Conservation (phyloP, 768 basidiomycete genomes). For the Rossbeevera mucosa region DNA sequence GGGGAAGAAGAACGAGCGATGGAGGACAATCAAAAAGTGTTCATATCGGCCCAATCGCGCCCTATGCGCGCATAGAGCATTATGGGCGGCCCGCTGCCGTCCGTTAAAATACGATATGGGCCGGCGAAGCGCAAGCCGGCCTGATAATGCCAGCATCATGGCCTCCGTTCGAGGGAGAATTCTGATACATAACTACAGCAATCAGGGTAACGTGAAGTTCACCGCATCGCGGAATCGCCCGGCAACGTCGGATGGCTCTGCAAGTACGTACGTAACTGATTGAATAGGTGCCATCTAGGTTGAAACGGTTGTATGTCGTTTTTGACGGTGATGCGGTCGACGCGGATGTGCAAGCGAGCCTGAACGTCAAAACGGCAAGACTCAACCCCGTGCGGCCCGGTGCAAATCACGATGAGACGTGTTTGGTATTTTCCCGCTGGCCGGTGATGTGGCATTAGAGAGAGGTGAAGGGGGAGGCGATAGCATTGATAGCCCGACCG, state of each 20-base stretch:
- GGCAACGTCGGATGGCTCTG: not conserved
- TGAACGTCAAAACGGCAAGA: not conserved
- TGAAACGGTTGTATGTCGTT: not conserved
- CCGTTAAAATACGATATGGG: not conserved
- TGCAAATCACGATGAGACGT: not conserved
- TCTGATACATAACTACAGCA: not conserved
- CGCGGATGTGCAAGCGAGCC: not conserved
- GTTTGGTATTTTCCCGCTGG: slow-evolving; percentile 1
- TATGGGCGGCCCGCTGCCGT: slow-evolving; percentile 17
- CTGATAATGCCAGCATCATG: not conserved
- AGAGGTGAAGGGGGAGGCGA: not conserved
- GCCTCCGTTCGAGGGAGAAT: not conserved
- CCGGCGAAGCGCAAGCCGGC: not conserved
- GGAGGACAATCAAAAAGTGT: not conserved
- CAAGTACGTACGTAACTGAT: not conserved
- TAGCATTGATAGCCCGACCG: not conserved
- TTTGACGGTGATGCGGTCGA: not conserved
- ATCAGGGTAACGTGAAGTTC: not conserved
- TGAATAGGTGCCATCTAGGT: not conserved
- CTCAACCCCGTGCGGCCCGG: not conserved
- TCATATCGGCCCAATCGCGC: slow-evolving; percentile 13
- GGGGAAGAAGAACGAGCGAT: not conserved
- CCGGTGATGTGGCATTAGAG: slow-evolving; percentile 14
- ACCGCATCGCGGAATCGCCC: not conserved
- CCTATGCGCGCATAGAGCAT: slow-evolving; percentile 3